A percentile compares a stretch with the other conserved stretches of the same genome.
phyloP scores from a whole-genome alignment of 208 protist genomes.

The Polymyxa betae region DNA sequence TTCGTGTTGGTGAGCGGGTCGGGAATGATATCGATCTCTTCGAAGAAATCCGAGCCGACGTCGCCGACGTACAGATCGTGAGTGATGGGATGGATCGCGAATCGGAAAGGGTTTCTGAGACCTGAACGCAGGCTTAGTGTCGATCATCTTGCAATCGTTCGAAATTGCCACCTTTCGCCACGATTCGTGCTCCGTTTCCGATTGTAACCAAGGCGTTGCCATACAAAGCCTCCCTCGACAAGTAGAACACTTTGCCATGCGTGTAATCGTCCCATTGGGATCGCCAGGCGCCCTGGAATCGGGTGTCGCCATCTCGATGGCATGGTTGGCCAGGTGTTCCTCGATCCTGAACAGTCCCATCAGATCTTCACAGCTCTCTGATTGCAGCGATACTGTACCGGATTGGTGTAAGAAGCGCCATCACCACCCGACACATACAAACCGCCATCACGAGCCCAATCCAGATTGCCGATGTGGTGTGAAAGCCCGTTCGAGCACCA shows the following conservation, averaged over 20 bases:
- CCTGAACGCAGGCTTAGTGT: neutral
- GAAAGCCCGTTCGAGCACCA: conserved; percentile 38
- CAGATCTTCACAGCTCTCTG: neutral
- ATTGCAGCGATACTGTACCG: neutral
- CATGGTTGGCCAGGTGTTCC: conserved; percentile 9
- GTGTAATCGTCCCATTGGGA: conserved; percentile 39
- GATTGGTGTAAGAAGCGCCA: neutral
- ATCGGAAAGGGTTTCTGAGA: conserved; percentile 13
- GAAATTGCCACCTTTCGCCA: neutral
- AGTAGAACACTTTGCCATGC: conserved; percentile 35
- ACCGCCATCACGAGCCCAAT: conserved; percentile 17
- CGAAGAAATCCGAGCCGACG: conserved; percentile 41
- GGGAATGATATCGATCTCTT: conserved; percentile 15
- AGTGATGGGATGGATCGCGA: conserved; percentile 35
- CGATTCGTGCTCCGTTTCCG: neutral
- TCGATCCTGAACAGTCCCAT: conserved; percentile 3
- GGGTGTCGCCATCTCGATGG: neutral
- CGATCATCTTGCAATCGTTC: too few species aligned
- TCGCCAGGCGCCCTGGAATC: conserved; percentile 10
- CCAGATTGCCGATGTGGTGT: conserved; percentile 21
- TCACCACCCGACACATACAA: conserved; percentile 21
- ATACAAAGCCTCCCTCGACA: neutral
- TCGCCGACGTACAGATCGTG: conserved; percentile 43
- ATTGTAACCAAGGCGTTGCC: neutral
- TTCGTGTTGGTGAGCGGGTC: neutral